Evolutionary conservation across 345 rosid genomes (phyloP), one percentile per base, ranked within the genome.

Genomic region (Gossypium ekmanianum): DNA sequence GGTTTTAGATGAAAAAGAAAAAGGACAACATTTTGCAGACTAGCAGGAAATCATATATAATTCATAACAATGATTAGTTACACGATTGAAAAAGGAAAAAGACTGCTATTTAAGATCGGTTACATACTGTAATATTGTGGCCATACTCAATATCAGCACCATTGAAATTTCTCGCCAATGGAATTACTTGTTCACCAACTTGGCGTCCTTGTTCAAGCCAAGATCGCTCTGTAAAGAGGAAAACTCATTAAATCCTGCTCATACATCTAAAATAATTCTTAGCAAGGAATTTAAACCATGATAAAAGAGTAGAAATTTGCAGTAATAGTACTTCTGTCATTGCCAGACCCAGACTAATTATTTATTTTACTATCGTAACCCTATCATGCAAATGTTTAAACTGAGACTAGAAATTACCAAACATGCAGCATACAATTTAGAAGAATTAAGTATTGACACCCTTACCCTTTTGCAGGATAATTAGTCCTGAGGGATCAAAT

Each of bases 141-240:
- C 77, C 87, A 66, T 86, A 76, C 88, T 92, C 98, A 20, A 89
- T 77, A 79, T 92, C 97, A 82, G 84, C 80, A 65, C 82, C 84
- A 68, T 89, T 84, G 78, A 96, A 96, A 85, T 91, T 93, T 75
- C 97, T 87, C 7, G 97, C 95, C 83, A 92, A 76, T 65, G 99
- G 99, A 62, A 96, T 79, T 77, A 96, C 97, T 79, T 85, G 92
- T 84, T 96, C 99, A 22, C 98, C 99, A 52, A 93, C 88, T 69
- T 81, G 85, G 74, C 77, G 83, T 67, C 99, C 97, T 86, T 93
- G 90, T 70, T 93, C 97, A 45, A 93, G 89, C 97, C 95, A 96
- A 8, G 87, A 80, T 74, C 97, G 87, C 76, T 93, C 99, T 96
- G 84, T 22, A 63, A 48, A 79, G 22, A 52, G 20, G 26, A 56